Evolutionary conservation across 1,284 basidiomycete genomes (phyloP), one percentile per base, ranked within the genome.

Genomic region (Ustanciosporium gigantosporum): DNA sequence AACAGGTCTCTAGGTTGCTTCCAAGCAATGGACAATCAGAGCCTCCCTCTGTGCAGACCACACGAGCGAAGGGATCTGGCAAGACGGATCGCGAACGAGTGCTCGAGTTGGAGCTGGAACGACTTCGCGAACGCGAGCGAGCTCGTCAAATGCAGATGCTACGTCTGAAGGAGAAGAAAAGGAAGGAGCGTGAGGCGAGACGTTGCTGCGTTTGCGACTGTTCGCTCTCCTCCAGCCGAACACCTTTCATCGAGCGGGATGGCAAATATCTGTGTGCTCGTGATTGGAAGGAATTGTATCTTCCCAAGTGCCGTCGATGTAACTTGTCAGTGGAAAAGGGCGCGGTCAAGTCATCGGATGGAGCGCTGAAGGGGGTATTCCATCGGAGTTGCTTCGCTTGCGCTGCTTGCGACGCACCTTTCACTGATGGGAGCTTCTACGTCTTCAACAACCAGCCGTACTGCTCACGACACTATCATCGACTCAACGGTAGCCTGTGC

Each of bases 221-320:
- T 42, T 60, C 62, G n/a, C 41, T 71, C 9, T 46, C 58, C 14
- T 62, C 62, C 29, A 60, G 46, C 32, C 49, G 50, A 11, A 68
- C 59, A 15, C 55, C 59, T 3, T 67, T 62, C 20, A 67, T 71
- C 4, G 69, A 71, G 47, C 46, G 60, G 7, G 69, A 71, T 23
- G 69, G 67, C 32, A 65, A 68, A 34, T 34, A 51, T 16, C 49
- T 71, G 4, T 71, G 69, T 37, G 59, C 60, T 14, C 61, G 56
- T 19, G 69, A 71, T 31, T 71, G 62, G 59, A 61, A 61, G 31
- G 62, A 70, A 39, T 56, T 69, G 5, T 71, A 69, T 36, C 46
- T 71, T 31, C 64, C 67, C 25, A 71, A 71, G 41, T 71, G 69
- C 27, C 52, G 68, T 41, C 67, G 65, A 32, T 71, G 69, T 52